Base-by-base conservation (phyloP, 495 filamentous ascomycete species). In the Hypoxylon lenormandii region DNA sequence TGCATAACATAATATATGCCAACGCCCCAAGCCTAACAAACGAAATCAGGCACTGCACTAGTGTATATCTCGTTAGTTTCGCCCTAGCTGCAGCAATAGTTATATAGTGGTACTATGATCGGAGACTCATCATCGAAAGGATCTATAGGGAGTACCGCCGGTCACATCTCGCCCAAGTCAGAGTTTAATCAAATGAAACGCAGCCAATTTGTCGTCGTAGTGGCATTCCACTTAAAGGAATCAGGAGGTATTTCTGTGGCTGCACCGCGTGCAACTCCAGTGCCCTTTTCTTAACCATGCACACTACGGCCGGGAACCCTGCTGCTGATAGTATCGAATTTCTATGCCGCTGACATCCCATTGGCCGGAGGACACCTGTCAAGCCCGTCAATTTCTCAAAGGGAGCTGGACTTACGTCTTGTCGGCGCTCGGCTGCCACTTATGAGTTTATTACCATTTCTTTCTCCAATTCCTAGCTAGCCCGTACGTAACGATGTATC, bases 241-340 rank as follows among this genome's bases (percentile, higher is more conserved):
- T 55, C 51, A 58, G 61, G 62, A 63, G 62, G 61, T 57, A 66
- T 61, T 70, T n/a, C n/a, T 70, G 50, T 64, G 56, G 61, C 60
- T 70, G 67, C 66, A 70, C 52, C 65, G 59, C 65, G 58, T 63
- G 59, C 60, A 37, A 60, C 66, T 60, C 55, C 26, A 70, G 45
- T 15, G 60, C 61, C 40, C 66, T 62, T 66, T n/a, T n/a, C n/a
- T n/a, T n/a, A n/a, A 65, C 28, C 67, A 65, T 57, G 68, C 62
- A 60, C 61, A 57, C 51, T 45, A 45, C 51, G 53, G 55, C 56
- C 38, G 23, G 51, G 58, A 57, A 62, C 68, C 68, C 56, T 71
- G 68, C 36, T 63, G 42, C 23, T 48, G 43, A 53, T 62, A 63
- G 42, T 50, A 63, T 43, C 43, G 58, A 46, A 33, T 8, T 28